Base-by-base conservation (phyloP, 2,329 filamentous ascomycete species). In the Rhynchosporium agropyri region DNA sequence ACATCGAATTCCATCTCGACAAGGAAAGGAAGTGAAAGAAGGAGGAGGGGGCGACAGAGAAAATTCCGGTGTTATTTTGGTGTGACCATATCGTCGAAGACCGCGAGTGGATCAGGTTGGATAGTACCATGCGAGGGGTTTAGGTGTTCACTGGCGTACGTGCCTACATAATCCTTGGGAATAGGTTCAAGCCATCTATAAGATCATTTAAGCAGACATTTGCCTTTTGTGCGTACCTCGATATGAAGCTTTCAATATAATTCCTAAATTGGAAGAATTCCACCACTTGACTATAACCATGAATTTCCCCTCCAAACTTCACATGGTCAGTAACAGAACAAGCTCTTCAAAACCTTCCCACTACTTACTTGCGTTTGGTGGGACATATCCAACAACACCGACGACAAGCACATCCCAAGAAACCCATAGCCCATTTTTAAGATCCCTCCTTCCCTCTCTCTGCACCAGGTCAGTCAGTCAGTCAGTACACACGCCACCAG, bases 1-100 rank as follows among this genome's bases (percentile, higher is more conserved):
- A 54, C 51, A 54, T 54, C 51, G 51, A 54, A 54, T 54, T 40
- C 51, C 33, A 54, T 54, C 51, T 54, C 51, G 51, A 54, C 51
- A 54, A 42, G 51, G 26, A 54, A 54, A 33, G 51, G 51, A 40
- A 49, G 9, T 5, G 33, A 36, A 36, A 10, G 33, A 36, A 10
- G 33, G 33, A 36, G 26, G 33, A 42, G 33, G 51, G 36, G 51
- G 15, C n/a, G 40, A 40, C 33, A n/a, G 56, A 36, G 33, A 46
- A 58, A 40, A 59, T 36, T 36, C 20, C 20, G 40, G 46, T 51
- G 51, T 54, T 54, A 42, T 54, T 54, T 38, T 42, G 51, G 29
- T 54, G 36, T 54, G 51, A 54, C 51, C 51, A 54, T 54, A 29
- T 42, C 36, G 33, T 54, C 51, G 36, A 42, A 54, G 38, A 33